Evolutionary conservation across 306 rosid species (phyloP).

Genomic region (Glycyrrhiza uralensis): DNA sequence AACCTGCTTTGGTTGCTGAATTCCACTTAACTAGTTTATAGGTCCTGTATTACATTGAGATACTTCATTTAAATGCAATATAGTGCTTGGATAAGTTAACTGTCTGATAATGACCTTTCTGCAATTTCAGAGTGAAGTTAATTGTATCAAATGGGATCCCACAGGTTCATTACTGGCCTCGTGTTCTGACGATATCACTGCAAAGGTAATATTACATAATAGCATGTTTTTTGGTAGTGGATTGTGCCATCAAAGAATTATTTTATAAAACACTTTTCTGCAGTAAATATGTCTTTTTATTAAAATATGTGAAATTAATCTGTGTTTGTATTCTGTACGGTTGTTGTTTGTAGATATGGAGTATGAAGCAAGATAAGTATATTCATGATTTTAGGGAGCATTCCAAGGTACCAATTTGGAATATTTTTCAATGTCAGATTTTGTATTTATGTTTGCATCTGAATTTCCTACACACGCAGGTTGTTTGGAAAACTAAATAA

Average conservation of each 20-base stretch:
- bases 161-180: constrained; percentile 87
- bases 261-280: neutral
- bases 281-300: neutral
- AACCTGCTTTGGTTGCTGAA: neutral
- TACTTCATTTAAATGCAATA: neutral
- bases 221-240: neutral
- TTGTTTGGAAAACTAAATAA: neutral
- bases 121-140: constrained; percentile 80
- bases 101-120: constrained; percentile 20
- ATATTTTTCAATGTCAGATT: neutral
- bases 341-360: constrained; percentile 74
- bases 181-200: constrained; percentile 90
- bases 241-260: neutral
- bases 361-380: constrained; percentile 80
- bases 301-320: neutral
- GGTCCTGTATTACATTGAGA: neutral
- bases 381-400: constrained; percentile 88
- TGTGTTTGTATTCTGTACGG: neutral
- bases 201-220: constrained; percentile 54
- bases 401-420: constrained; percentile 59
- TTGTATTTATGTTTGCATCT: neutral
- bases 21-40: neutral
- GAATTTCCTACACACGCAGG: neutral
- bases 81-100: neutral
- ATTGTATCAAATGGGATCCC: constrained; percentile 99